A percentile compares a stretch with the other conserved stretches of the same genome.
Conservation (phyloP, 768 basidiomycete species). For the Dendrothele bispora region DNA sequence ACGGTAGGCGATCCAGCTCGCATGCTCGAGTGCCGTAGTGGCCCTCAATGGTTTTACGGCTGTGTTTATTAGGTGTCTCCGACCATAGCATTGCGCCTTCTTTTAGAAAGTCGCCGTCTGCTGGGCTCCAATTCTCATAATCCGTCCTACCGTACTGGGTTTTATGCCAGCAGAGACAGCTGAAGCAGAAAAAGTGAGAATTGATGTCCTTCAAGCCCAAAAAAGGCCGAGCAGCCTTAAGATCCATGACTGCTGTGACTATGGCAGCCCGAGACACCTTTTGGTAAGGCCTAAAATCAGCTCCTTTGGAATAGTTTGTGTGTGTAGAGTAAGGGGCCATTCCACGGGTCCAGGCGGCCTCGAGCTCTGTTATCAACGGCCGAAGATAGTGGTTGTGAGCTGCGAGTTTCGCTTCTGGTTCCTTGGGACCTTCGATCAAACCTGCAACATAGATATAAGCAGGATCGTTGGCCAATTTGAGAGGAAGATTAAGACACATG, state of each 20-base stretch:
- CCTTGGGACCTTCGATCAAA: conserved; percentile 7
- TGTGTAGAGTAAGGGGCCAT: neutral
- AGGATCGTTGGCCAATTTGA: conserved; percentile 1
- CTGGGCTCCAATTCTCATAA: conserved; percentile 13
- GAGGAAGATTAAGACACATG: conserved; percentile 8
- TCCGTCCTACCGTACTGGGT: conserved; percentile 1
- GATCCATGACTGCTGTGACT: neutral
- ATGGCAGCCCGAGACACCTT: conserved; percentile 5
- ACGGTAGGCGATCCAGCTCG: conserved; percentile 28
- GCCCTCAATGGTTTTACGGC: conserved; percentile 17
- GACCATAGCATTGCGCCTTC: conserved; percentile 17
- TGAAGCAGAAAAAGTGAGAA: neutral
- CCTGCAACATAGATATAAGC: conserved; percentile 8
- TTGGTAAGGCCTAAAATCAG: no score
- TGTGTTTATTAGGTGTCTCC: conserved; percentile 13
- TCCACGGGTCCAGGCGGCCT: conserved; percentile 1
- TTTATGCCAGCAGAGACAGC: conserved; percentile 1
- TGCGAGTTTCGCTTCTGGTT: conserved; percentile 1
- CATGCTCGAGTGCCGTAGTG: conserved; percentile 24
- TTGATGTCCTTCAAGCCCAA: neutral
- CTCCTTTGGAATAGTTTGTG: no score
- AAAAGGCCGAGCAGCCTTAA: conserved; percentile 1
- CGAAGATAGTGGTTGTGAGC: conserved; percentile 6
- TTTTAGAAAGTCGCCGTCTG: conserved; percentile 10
- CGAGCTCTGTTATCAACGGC: conserved; percentile 1